phyloP scores from a whole-genome alignment of 208 protist species.

The Crithidia thermophila region DNA sequence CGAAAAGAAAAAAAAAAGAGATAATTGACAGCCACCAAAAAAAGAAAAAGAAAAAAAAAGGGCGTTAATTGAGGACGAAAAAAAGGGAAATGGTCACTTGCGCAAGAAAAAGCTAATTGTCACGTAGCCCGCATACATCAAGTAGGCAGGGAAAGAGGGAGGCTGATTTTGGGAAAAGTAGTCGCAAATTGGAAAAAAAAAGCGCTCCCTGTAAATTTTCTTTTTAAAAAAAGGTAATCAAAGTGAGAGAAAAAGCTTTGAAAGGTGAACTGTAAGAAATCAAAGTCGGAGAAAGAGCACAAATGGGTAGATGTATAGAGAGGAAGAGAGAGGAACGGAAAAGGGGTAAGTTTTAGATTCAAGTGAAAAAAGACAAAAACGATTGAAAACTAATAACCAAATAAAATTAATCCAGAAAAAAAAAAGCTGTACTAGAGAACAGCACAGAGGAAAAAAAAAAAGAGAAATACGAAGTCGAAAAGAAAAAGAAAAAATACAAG shows the following conservation, averaged over 20 bases:
- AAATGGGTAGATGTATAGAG: not conserved
- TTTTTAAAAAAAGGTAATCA: too few relatives aligned
- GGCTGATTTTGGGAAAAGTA: too few relatives aligned
- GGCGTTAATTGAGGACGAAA: not conserved
- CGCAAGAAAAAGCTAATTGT: too few relatives aligned
- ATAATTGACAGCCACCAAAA: not conserved
- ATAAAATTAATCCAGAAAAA: not conserved
- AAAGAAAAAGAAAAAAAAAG: not conserved
- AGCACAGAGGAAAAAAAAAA: conserved; percentile 2
- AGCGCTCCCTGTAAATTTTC: too few relatives aligned
- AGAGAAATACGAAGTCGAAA: not conserved
- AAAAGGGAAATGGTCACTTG: too few relatives aligned
- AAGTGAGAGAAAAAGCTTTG: too few relatives aligned
- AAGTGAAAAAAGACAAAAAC: not conserved
- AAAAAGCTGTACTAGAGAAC: not conserved
- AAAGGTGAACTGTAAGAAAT: too few relatives aligned
- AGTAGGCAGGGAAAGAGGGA: too few relatives aligned
- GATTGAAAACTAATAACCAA: not conserved
- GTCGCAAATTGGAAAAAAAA: too few relatives aligned
- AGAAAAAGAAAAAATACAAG: conserved; percentile 3
- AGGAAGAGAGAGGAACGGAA: not conserved
- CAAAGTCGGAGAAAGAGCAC: too few relatives aligned
- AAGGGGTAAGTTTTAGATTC: not conserved
- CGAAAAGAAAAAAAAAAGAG: not conserved
- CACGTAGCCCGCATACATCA: too few relatives aligned